Conservation (phyloP, 495 filamentous ascomycete species). For the Tuber microsphaerosporum region DNA sequence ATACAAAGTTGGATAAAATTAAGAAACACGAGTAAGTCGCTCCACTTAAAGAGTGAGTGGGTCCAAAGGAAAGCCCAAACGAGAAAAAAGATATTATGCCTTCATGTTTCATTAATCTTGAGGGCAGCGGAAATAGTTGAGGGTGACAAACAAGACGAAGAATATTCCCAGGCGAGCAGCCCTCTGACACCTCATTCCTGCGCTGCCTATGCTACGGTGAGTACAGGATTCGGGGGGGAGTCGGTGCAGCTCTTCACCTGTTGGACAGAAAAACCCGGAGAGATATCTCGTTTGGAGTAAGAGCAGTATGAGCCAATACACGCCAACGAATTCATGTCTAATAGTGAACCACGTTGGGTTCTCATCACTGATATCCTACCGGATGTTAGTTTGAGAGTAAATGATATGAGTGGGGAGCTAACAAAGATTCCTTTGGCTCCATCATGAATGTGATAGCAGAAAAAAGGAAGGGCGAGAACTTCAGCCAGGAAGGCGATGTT, state of each 20-base stretch:
- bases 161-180: background rate
- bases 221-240: background rate
- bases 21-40: background rate
- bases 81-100: background rate
- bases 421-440: background rate
- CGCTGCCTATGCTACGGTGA: background rate
- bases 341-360: background rate
- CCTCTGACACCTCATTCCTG: background rate
- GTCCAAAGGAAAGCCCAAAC: background rate
- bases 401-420: background rate
- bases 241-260: background rate
- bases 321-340: background rate
- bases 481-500: background rate
- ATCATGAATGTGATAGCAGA: background rate
- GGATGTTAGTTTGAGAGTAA: background rate
- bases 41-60: background rate
- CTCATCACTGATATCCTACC: background rate
- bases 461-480: background rate
- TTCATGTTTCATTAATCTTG: background rate
- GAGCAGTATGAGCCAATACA: background rate
- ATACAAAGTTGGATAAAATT: background rate
- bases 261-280: background rate
- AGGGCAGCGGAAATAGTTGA: background rate
- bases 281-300: background rate
- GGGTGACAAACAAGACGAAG: background rate